A percentile compares a stretch with the other conserved stretches of the same genome.
These are phyloP conservation scores for Penicillium sp. DNA, from an alignment of 2,329 filamentous ascomycete species.

Conservation along the genomic window DNA sequence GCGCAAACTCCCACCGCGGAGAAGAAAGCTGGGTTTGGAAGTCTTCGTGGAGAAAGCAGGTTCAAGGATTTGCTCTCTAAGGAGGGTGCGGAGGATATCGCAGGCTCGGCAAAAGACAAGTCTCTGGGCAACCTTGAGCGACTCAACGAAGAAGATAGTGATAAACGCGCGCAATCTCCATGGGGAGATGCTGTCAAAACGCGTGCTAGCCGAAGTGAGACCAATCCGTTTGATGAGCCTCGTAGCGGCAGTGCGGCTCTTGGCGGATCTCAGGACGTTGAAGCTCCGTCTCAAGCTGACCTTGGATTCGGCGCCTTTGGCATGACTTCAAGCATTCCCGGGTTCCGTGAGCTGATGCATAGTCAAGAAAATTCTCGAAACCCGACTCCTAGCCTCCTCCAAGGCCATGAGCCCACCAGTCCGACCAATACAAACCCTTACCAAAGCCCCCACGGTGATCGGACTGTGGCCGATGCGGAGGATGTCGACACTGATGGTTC, in stretches of 20 bases:
- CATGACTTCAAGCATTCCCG: slow-evolving; percentile 61
- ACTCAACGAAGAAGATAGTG: slow-evolving; percentile 56
- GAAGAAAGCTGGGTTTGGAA: slow-evolving; percentile 71
- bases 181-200: slow-evolving; percentile 56
- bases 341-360: slow-evolving; percentile 61
- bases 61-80: slow-evolving; percentile 85
- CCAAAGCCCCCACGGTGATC: slow-evolving; percentile 81
- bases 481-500: slow-evolving; percentile 62
- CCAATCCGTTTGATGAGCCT: slow-evolving; percentile 57
- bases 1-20: slow-evolving; percentile 63
- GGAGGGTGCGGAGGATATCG: slow-evolving; percentile 69
- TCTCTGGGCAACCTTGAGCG: slow-evolving; percentile 56
- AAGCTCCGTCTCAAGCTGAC: slow-evolving; percentile 41
- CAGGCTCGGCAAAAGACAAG: slow-evolving; percentile 58
- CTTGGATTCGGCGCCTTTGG: slow-evolving; percentile 64
- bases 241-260: slow-evolving; percentile 67
- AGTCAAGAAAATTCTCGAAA: slow-evolving; percentile 62
- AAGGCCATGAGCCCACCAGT: slow-evolving; percentile 72
- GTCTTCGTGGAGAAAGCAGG: slow-evolving; percentile 74
- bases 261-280: slow-evolving; percentile 73
- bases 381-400: slow-evolving; percentile 55
- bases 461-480: slow-evolving; percentile 59
- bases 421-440: slow-evolving; percentile 97
- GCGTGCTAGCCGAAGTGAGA: slow-evolving; percentile 53
- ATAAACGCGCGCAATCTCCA: slow-evolving; percentile 52